Evolutionary conservation across 2,329 filamentous ascomycete genomes (phyloP).

Genomic region (Aspergillus costaricaensis): DNA sequence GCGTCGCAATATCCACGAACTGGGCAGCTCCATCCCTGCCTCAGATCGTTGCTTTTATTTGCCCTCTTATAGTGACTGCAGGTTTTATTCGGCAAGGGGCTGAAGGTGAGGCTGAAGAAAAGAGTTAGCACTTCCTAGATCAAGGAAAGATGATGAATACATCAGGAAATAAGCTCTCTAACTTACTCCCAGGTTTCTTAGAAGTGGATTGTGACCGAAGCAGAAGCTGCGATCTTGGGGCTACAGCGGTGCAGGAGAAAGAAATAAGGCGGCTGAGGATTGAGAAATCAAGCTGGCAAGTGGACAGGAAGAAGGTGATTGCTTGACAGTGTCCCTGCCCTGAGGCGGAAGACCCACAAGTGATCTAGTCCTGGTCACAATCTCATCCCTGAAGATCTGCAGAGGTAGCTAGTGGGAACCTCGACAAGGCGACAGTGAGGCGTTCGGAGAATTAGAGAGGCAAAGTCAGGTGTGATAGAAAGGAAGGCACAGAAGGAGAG

Average conservation of each 20-base stretch:
- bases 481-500: background rate
- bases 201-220: background rate
- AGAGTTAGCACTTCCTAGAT: background rate
- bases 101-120: background rate
- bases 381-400: conserved; percentile 6
- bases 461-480: background rate
- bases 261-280: background rate
- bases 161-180: background rate
- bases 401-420: conserved; percentile 8
- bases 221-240: background rate
- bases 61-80: background rate
- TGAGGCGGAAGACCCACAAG: conserved; percentile 8
- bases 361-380: background rate
- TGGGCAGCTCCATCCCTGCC: background rate
- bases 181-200: background rate
- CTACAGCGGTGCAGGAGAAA: background rate
- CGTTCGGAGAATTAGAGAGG: conserved; percentile 8
- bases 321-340: background rate
- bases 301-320: background rate
- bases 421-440: conserved; percentile 17
- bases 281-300: background rate
- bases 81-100: background rate
- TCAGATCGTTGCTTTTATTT: background rate
- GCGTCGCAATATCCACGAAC: background rate
- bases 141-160: background rate